Conservation (phyloP, 192 early-diverging fungal species). For the Backusella australiensis region DNA sequence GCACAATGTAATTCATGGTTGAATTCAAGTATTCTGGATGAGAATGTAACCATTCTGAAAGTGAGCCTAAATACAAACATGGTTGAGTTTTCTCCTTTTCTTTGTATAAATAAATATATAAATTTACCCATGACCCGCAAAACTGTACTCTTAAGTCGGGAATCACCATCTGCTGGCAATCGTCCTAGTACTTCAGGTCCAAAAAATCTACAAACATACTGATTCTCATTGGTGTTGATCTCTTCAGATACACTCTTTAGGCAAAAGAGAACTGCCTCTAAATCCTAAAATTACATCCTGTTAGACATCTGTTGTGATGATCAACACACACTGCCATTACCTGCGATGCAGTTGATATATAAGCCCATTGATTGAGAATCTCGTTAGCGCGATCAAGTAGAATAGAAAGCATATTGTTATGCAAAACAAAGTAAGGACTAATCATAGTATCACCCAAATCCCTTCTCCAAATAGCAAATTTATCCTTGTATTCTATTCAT, state of each 20-base stretch:
- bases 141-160: constrained; percentile 45
- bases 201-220: constrained; percentile 61
- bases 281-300: constrained; percentile 1
- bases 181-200: constrained; percentile 49
- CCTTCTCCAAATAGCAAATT: constrained; percentile 60
- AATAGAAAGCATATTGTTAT: constrained; percentile 49
- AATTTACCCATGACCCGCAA: constrained; percentile 44
- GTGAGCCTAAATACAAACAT: constrained; percentile 46
- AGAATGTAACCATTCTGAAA: constrained; percentile 65
- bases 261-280: constrained; percentile 66
- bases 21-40: constrained; percentile 58
- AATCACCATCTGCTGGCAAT: constrained; percentile 38
- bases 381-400: constrained; percentile 9
- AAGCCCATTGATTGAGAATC: constrained; percentile 13
- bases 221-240: constrained; percentile 48
- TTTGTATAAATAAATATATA: neutral
- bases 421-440: constrained; percentile 65
- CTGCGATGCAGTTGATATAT: neutral
- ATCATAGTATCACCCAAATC: constrained; percentile 75
- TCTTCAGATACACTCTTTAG: constrained; percentile 66
- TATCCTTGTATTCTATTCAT: constrained; percentile 49
- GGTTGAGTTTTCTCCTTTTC: neutral
- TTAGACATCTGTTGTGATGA: neutral
- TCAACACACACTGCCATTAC: neutral
- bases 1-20: constrained; percentile 62